These are phyloP conservation scores for Gossypium laxum DNA, from an alignment of 441 rosid genomes.

Conservation along the genomic window DNA sequence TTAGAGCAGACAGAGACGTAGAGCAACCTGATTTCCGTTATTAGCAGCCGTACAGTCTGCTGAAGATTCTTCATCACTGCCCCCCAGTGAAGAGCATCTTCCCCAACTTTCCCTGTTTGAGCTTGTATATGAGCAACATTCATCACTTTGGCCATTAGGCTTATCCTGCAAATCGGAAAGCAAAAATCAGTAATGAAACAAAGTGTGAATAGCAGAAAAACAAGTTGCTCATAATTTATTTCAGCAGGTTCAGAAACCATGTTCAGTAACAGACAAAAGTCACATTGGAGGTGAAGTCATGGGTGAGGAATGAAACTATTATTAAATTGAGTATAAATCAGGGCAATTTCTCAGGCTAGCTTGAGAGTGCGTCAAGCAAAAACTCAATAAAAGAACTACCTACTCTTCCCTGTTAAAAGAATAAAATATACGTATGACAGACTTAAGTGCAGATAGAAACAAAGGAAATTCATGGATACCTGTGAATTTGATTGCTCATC, in stretches of 20 bases:
- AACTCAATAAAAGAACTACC: neutral
- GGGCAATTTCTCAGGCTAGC: neutral
- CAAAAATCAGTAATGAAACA: neutral
- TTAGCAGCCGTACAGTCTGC: slow-evolving; percentile 33
- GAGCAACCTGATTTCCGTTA: slow-evolving; percentile 48
- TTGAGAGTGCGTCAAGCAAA: neutral
- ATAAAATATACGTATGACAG: neutral
- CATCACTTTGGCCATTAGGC: slow-evolving; percentile 46
- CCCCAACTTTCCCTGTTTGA: slow-evolving; percentile 98
- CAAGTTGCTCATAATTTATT: neutral
- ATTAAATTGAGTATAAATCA: neutral
- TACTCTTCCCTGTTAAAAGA: neutral
- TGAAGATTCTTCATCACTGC: slow-evolving; percentile 68
- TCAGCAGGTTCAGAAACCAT: neutral
- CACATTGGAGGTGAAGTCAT: neutral
- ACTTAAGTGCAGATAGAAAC: neutral
- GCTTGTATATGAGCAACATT: slow-evolving; percentile 80
- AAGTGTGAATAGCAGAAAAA: neutral
- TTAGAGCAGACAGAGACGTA: neutral
- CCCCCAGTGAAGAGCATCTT: slow-evolving; percentile 85
- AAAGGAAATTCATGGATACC: slow-evolving; percentile 28
- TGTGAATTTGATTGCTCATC: slow-evolving; percentile 36
- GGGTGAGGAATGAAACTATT: neutral
- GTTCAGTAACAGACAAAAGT: neutral
- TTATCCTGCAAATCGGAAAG: slow-evolving; percentile 43